Evolutionary conservation across 345 rosid genomes (phyloP).

Genomic region (Stellera chamaejasme): DNA sequence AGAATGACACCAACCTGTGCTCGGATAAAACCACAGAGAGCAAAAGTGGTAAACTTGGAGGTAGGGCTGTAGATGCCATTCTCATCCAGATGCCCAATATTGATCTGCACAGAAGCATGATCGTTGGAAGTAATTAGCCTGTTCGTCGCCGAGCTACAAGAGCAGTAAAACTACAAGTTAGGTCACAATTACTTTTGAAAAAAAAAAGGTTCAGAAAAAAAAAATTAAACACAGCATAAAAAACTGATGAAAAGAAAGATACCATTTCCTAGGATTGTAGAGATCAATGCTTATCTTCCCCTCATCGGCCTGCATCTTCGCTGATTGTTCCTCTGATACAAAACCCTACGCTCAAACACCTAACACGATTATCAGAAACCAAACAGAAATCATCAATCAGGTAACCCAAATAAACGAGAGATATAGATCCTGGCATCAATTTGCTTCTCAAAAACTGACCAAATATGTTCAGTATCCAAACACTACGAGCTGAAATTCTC

Average conservation of each 20-base stretch:
- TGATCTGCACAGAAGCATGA: slow-evolving; percentile 64
- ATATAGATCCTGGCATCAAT: no score
- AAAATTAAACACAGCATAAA: neutral
- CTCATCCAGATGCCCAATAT: slow-evolving; percentile 57
- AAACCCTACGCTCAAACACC: slow-evolving; percentile 9
- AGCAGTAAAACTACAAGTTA: neutral
- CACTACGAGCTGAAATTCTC: no score
- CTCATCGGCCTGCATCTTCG: slow-evolving; percentile 94
- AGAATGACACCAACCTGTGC: slow-evolving; percentile 41
- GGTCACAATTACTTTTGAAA: neutral
- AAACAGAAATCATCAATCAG: no score
- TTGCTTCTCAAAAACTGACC: no score
- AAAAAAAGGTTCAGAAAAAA: neutral
- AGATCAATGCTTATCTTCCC: slow-evolving; percentile 70
- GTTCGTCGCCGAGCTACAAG: slow-evolving; percentile 59
- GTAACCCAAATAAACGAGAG: no score
- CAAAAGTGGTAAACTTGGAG: slow-evolving; percentile 41
- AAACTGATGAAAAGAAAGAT: neutral
- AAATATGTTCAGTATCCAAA: no score
- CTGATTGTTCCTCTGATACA: neutral
- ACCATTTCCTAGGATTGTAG: slow-evolving; percentile 94
- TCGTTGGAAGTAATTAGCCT: slow-evolving; percentile 70
- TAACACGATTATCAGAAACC: neutral
- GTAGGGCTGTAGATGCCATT: slow-evolving; percentile 31
- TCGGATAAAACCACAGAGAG: slow-evolving; percentile 60